Conservation (phyloP, 108 stramenopile species). For the Licmophora abbreviata region DNA sequence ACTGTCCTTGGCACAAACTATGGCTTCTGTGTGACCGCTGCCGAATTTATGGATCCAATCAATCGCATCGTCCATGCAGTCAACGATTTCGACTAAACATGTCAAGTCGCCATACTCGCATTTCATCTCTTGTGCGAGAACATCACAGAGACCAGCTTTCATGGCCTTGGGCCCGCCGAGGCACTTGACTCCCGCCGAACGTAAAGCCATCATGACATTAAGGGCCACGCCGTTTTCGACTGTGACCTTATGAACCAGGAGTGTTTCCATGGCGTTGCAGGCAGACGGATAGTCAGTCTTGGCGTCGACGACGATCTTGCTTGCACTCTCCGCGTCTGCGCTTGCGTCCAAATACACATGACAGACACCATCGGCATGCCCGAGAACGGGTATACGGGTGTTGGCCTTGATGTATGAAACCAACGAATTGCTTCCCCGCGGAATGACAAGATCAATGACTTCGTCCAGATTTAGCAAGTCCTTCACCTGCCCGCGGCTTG, state of each 20-base stretch:
- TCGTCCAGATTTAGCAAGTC: conserved; percentile 79
- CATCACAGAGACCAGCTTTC: conserved; percentile 63
- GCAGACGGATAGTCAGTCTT: conserved; percentile 98
- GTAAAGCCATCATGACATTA: conserved; percentile 59
- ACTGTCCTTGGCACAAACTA: conserved; percentile 83
- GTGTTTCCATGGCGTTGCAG: conserved; percentile 97
- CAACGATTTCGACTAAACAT: conserved; percentile 92
- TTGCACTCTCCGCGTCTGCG: conserved; percentile 60
- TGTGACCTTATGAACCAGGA: conserved; percentile 84
- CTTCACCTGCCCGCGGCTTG: conserved; percentile 82
- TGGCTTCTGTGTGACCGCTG: conserved; percentile 94
- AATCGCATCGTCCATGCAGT: conserved; percentile 81
- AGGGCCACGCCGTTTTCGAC: conserved; percentile 60
- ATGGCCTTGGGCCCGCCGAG: conserved; percentile 84
- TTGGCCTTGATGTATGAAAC: conserved; percentile 87
- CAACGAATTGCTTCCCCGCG: conserved; percentile 88
- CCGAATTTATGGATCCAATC: conserved; percentile 92
- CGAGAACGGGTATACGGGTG: conserved; percentile 95
- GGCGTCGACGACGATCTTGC: conserved; percentile 78
- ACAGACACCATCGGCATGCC: conserved; percentile 99
- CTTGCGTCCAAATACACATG: conserved; percentile 90
- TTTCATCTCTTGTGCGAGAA: conserved; percentile 57
- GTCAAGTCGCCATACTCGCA: conserved; percentile 92
- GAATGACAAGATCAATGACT: conserved; percentile 98
- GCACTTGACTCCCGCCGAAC: conserved; percentile 81